These are phyloP conservation scores for Chaetoceros muelleri DNA, from an alignment of 108 stramenopile genomes.

Conservation along the genomic window DNA sequence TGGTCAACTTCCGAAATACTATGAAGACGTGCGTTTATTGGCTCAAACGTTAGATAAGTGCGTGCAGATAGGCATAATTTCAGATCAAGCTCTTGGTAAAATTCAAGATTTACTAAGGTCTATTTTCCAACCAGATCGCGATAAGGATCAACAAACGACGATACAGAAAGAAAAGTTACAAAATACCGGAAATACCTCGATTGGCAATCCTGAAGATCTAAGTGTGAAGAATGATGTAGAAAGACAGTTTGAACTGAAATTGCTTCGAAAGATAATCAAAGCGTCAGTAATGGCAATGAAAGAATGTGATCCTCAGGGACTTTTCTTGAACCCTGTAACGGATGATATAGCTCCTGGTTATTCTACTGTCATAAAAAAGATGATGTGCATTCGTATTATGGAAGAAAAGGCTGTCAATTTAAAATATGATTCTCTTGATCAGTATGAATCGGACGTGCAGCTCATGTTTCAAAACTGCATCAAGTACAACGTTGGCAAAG, in stretches of 20 bases:
- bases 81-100: constrained; percentile 46
- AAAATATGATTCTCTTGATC: constrained; percentile 40
- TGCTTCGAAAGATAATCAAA: constrained; percentile 58
- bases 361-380: constrained; percentile 57
- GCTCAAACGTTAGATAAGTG: constrained; percentile 56
- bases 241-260: constrained; percentile 32
- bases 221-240: constrained; percentile 13
- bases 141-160: neutral
- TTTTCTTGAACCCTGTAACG: constrained; percentile 84
- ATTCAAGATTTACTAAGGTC: constrained; percentile 48
- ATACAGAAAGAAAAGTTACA: constrained; percentile 7
- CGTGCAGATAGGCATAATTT: constrained; percentile 50
- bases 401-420: constrained; percentile 56
- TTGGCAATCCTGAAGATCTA: constrained; percentile 9
- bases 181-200: constrained; percentile 5
- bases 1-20: constrained; percentile 64
- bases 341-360: constrained; percentile 81
- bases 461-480: constrained; percentile 81
- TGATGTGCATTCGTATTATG: constrained; percentile 76
- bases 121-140: constrained; percentile 47
- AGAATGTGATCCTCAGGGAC: constrained; percentile 61
- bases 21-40: constrained; percentile 50
- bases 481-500: constrained; percentile 67
- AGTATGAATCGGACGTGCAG: constrained; percentile 67
- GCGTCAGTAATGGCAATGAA: constrained; percentile 58